phyloP scores from a whole-genome alignment of 345 rosid species.

The Arabidopsis suecica region DNA sequence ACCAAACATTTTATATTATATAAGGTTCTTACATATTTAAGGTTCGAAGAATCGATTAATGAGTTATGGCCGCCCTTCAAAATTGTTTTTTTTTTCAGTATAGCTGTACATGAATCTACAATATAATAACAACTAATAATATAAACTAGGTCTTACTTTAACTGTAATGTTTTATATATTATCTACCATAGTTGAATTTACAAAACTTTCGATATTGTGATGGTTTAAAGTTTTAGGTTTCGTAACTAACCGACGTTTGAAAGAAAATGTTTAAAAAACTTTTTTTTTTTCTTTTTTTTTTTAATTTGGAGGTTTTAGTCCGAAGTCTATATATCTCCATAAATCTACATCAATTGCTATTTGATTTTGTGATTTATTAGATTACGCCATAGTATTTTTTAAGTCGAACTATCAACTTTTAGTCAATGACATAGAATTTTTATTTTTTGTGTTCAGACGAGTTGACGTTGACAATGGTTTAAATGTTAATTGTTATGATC shows the following conservation, averaged over 20 bases:
- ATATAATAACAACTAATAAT: not conserved
- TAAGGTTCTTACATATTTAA: not conserved
- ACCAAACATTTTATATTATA: not conserved
- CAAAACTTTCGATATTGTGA: not conserved
- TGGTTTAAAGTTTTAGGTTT: not conserved
- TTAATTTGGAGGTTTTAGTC: too few species aligned
- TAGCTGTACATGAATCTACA: not conserved
- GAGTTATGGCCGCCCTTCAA: conserved; percentile 7
- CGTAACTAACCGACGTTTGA: not conserved
- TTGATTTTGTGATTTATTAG: too few species aligned
- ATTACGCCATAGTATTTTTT: too few species aligned
- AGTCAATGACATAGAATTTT: not conserved
- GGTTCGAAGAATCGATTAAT: conserved; percentile 19
- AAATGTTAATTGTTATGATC: not conserved
- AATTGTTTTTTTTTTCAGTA: not conserved
- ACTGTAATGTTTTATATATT: not conserved
- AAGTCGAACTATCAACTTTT: too few species aligned
- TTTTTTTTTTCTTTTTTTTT: too few species aligned
- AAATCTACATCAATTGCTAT: too few species aligned
- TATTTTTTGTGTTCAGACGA: not conserved
- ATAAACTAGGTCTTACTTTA: too few species aligned
- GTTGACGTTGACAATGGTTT: too few species aligned
- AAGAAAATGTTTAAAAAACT: not conserved
- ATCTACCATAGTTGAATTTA: not conserved
- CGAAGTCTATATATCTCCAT: too few species aligned